Evolutionary conservation across 2,329 filamentous ascomycete species (phyloP).

Genomic region (Venturia effusa): DNA sequence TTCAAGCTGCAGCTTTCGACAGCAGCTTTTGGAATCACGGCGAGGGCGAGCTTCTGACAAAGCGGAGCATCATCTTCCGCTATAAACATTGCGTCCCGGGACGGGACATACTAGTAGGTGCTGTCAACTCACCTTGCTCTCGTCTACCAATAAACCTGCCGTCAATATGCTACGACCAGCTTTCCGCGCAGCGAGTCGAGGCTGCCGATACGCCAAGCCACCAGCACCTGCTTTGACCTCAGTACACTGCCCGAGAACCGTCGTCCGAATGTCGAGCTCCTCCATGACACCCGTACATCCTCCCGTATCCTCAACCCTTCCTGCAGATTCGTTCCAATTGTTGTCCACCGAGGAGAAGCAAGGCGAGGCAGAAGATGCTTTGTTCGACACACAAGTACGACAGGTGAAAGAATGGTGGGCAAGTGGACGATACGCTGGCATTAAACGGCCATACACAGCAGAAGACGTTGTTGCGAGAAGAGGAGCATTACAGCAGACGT

Average conservation of each 20-base stretch:
- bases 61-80: not conserved
- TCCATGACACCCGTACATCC: slow-evolving; percentile 45
- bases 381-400: slow-evolving; percentile 74
- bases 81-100: not conserved
- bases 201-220: not conserved
- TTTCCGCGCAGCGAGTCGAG: slow-evolving; percentile 4
- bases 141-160: not conserved
- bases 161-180: slow-evolving; percentile 10
- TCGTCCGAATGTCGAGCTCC: slow-evolving; percentile 41
- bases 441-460: slow-evolving; percentile 83
- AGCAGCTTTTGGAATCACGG: not conserved
- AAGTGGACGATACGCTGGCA: slow-evolving; percentile 72
- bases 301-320: slow-evolving; percentile 48
- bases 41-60: not conserved
- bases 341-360: slow-evolving; percentile 67
- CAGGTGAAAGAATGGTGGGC: slow-evolving; percentile 89
- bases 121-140: not conserved
- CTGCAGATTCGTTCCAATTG: slow-evolving; percentile 76
- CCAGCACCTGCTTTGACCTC: not conserved
- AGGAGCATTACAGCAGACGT: slow-evolving; percentile 74
- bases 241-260: slow-evolving; percentile 15
- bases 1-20: not conserved
- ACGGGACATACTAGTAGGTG: no score
- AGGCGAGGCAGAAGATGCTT: slow-evolving; percentile 68
- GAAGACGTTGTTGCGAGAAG: slow-evolving; percentile 90